Evolutionary conservation across 2,329 filamentous ascomycete species (phyloP), one percentile per base, ranked within the genome.

Genomic region (Acephala macrosclerotiorum): DNA sequence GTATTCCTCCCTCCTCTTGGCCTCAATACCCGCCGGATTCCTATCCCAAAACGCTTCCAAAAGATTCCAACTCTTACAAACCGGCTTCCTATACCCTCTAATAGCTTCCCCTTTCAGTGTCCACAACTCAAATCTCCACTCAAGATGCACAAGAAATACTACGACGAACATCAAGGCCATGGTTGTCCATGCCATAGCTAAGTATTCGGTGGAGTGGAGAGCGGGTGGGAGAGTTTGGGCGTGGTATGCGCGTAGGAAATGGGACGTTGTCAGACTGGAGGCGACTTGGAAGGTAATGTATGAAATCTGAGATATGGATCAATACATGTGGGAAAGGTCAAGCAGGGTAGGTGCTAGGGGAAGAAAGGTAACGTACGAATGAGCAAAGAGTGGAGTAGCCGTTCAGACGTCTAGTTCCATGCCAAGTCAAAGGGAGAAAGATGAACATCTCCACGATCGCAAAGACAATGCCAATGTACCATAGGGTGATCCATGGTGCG

Each of bases 41-140:
- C 42, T 47, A 22, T 47, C 16, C 18, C n/a, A 47, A 47, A 8
- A 20, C 12, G 42, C 14, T 5, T 47, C 42, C n/a, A n/a, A 20
- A 3, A 47, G 22, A 22, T 18, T 22, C 42, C 42, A 47, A 47
- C 42, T 47, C 42, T 47, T 47, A 18, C 18, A 22, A 9, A 22
- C 6, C n/a, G 42, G 42, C n/a, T 47, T 47, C n/a, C 42, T n/a
- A 22, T 47, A 47, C 42, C 14, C 7, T 5, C 11, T 47, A 22
- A 47, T 47, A 4, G 2, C 22, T 2, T 57, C 55, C 18, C 55
- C 55, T 38, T 36, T 57, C 25, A 57, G 14, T 1, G 55, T 57
- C 55, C 55, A 57, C 11, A 57, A 38, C 33, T 57, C 55, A 20
- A 57, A 57, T 29, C 33, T 57, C 55, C 55, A 57, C 38, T 57